Conservation (phyloP, 495 filamentous ascomycete genomes). For the Arthonia radiata region DNA sequence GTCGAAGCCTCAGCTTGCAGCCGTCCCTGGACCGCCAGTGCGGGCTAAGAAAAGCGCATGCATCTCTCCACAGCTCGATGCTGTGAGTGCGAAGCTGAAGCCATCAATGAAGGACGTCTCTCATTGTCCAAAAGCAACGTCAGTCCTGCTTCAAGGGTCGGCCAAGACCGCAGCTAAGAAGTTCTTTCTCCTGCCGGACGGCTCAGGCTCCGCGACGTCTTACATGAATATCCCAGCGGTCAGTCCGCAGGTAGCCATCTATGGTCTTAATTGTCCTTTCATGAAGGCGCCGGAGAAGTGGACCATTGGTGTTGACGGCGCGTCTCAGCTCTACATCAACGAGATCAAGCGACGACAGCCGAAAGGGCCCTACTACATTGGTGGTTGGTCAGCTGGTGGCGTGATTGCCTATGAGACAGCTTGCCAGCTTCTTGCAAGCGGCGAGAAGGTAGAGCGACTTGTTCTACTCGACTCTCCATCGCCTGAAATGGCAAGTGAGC, state of each 20-base stretch:
- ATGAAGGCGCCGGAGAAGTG: conserved; percentile 34
- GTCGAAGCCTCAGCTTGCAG: conserved; percentile 13
- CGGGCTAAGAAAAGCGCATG: conserved; percentile 1
- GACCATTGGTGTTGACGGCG: conserved; percentile 27
- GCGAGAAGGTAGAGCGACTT: conserved; percentile 47
- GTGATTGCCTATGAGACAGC: conserved; percentile 71
- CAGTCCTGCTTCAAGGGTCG: conserved; percentile 26
- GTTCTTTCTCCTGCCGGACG: conserved; percentile 57
- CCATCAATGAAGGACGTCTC: conserved; percentile 12
- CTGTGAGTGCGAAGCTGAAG: conserved; percentile 14
- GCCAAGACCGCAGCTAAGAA: conserved; percentile 31
- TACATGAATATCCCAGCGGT: conserved; percentile 35
- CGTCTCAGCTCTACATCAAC: conserved; percentile 28
- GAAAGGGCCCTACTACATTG: conserved; percentile 45
- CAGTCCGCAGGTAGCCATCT: conserved; percentile 27
- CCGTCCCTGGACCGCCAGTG: too few relatives aligned
- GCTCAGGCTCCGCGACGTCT: conserved; percentile 41
- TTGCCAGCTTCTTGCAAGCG: conserved; percentile 33
- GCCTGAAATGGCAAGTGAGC: conserved; percentile 49
- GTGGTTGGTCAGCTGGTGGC: conserved; percentile 68
- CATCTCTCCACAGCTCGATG: conserved; percentile 11
- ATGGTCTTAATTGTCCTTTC: conserved; percentile 40
- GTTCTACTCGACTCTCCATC: conserved; percentile 70
- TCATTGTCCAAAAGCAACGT: conserved; percentile 20
- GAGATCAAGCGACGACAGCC: conserved; percentile 51